Base-by-base conservation (phyloP, 2,329 filamentous ascomycete species). In the Anisogramma anomala region DNA sequence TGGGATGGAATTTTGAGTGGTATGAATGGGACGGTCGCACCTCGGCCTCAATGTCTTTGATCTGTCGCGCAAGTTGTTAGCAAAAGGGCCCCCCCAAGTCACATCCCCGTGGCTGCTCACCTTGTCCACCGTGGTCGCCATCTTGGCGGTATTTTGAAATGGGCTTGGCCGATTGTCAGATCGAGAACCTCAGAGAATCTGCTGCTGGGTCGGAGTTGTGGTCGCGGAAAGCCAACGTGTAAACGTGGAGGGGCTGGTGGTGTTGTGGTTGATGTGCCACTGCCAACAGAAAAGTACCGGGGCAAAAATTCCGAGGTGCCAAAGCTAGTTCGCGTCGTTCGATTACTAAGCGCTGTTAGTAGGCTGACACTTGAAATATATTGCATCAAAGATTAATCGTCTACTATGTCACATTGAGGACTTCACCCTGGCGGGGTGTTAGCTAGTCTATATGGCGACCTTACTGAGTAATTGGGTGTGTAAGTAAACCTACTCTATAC, bases 51-150 rank as follows among this genome's bases (percentile, higher is more conserved):
- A 95, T 84, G 57, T 89, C 84, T 66, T 94, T 94, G 74, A 96
- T 95, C 84, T 91, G 49, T 36, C 44, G 46, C 40, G 27, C 14
- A 18, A 15, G 31, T 33, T 39, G 53, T 64, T 54, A 68, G 65
- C 39, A 38, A 32, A 36, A 36, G n/a, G n/a, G 28, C 15, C 33
- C 33, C 39, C 30, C 22, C 31, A 33, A 35, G 22, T 27, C 42
- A 15, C 38, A 39, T 35, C 25, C 13, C 45, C 33, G 39, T 23
- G 43, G 39, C 33, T 27, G 56, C 73, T 52, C 60, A 84, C 86
- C 82, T 96, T 96, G 57, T 96, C 89, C 61, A 95, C 87, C 31
- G 89, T 96, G 47, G 89, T 96, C 73, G 89, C 74, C 91, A 96
- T 96, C 63, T 83, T 70, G 60, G 59, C 54, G 49, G 48, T 43